phyloP scores from a whole-genome alignment of 306 rosid species.

The Prosopis cineraria region DNA sequence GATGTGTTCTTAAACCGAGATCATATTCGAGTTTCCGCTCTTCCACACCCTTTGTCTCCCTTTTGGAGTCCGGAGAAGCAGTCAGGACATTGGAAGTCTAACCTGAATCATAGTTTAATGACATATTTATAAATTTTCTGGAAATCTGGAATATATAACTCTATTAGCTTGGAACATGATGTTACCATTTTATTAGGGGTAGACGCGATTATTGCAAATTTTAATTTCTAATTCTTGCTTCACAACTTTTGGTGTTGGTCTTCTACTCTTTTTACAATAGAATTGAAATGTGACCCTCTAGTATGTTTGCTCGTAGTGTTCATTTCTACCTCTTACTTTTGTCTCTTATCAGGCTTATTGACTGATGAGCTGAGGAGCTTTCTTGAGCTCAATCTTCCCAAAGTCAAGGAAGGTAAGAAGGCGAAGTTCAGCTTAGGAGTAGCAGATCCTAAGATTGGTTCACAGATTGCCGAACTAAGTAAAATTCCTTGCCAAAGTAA shows the following conservation, averaged over 20 bases:
- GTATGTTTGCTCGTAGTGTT: background rate
- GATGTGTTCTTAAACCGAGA: background rate
- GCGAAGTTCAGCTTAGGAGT: slow-evolving; percentile 81
- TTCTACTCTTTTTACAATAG: background rate
- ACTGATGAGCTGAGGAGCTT: slow-evolving; percentile 84
- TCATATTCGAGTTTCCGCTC: background rate
- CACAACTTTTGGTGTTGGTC: background rate
- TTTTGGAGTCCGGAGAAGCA: background rate
- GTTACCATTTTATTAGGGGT: background rate
- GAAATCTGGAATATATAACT: background rate
- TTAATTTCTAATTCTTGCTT: background rate
- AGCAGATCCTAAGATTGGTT: slow-evolving; percentile 83
- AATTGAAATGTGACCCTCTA: background rate
- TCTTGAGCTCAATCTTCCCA: slow-evolving; percentile 83
- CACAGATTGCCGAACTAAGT: slow-evolving; percentile 71
- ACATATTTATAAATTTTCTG: background rate
- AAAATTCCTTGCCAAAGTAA: slow-evolving; percentile 91
- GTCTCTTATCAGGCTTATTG: slow-evolving; percentile 61
- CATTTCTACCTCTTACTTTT: background rate
- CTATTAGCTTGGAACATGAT: background rate
- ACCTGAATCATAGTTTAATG: background rate
- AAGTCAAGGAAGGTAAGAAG: slow-evolving; percentile 85
- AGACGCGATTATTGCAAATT: background rate
- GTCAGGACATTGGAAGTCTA: background rate
- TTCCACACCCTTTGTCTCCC: background rate